Conservation (phyloP, 768 basidiomycete genomes). For the Boletus vermiculosoides region DNA sequence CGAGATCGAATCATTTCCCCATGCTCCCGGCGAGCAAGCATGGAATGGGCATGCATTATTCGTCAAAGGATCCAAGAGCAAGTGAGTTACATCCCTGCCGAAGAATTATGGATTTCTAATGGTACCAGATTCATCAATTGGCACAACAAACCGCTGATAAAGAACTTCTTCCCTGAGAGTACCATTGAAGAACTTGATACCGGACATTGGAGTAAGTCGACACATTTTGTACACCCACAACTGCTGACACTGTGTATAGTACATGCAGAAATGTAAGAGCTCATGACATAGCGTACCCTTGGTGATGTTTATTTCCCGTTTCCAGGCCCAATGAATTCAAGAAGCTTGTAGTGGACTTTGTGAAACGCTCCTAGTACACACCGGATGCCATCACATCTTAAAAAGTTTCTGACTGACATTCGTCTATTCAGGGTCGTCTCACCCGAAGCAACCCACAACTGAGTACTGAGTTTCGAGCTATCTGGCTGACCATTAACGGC, state of each 20-base stretch:
- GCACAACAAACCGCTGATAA: conserved; percentile 58
- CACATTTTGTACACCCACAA: neutral
- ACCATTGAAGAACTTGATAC: conserved; percentile 63
- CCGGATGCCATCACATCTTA: neutral
- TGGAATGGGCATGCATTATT: conserved; percentile 67
- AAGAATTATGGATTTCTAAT: conserved; percentile 3
- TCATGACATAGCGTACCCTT: neutral
- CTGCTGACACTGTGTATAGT: conserved; percentile 42
- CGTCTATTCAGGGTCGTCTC: neutral
- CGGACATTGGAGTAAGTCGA: conserved; percentile 79
- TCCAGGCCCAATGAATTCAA: conserved; percentile 57
- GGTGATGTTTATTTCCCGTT: neutral
- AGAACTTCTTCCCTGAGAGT: conserved; percentile 73
- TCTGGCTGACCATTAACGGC: neutral
- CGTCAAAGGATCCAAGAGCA: conserved; percentile 77
- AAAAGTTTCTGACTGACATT: neutral
- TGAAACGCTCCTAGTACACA: conserved; percentile 17
- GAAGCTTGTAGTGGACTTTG: conserved; percentile 34
- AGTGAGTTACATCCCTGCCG: conserved; percentile 38
- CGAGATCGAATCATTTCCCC: conserved; percentile 80
- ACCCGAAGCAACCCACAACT: no score
- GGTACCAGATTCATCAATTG: conserved; percentile 66
- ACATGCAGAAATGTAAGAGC: conserved; percentile 68
- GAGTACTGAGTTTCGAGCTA: neutral
- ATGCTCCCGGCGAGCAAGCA: conserved; percentile 48